Evolutionary conservation across 2,329 filamentous ascomycete genomes (phyloP), one percentile per base, ranked within the genome.

Genomic region (Fonsecaea pugnacius): DNA sequence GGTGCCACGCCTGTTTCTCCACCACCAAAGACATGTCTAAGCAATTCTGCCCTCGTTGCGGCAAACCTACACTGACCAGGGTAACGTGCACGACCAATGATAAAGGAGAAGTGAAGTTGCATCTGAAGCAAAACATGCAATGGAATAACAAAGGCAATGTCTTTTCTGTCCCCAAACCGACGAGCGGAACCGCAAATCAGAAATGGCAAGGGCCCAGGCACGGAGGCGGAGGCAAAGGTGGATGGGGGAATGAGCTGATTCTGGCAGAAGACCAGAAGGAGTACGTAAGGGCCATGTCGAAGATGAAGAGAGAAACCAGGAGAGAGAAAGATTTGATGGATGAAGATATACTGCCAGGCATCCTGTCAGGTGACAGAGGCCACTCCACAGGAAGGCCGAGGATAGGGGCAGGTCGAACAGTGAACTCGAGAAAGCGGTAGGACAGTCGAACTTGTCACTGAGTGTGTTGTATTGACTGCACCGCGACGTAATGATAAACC

Each of bases 211-310:
- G 84, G 8, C 66, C 71, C 0, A 55, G 60, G 58, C 82, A 81
- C 50, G 88, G 87, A 1, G 92, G 92, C 48, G 92, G 92, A 46
- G 94, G 94, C 1, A 90, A 96, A 78, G 87, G 88, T 48, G 92
- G 92, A 16, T 98, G 95, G 91, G 94, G 93, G 9, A 84, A 85
- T 46, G 87, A 89, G 38, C 80, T 99, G 69, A 91, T 99, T 60
- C 80, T 99, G 9, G 88, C 92, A 0, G 94, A 97, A 78, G 95
- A 99, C 75, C 95, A 99, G 82, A 97, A 96, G 80, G 95, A 99
- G 80, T 98, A 91, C 76, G 76, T 85, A 48, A 82, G 84, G 68
- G 88, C 88, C 59, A 76, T 85, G 16, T 84, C 84, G 2, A 84
- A 88, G 70, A 85, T 90, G 74, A 85, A 84, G 71, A 86, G 89